Percentiles rank a stretch among this genome's conserved stretches.
phyloP scores from a whole-genome alignment of 2,329 filamentous ascomycete species.

The Alternaria hordeiaustralica region DNA sequence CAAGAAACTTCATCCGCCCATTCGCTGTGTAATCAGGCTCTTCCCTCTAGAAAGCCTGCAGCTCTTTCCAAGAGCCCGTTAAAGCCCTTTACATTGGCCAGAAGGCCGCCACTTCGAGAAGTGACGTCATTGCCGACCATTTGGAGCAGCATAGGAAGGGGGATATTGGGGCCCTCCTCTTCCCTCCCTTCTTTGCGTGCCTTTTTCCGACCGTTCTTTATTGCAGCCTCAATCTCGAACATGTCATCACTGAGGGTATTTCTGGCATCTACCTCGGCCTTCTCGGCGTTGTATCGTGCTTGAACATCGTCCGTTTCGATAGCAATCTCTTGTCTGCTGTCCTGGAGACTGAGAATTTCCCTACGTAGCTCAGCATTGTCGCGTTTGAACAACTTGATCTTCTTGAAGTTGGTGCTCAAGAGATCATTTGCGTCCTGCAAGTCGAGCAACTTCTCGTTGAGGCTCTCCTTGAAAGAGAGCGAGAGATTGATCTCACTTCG shows the following conservation, averaged over 20 bases:
- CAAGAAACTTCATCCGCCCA: constrained; percentile 3
- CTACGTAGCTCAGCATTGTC: constrained; percentile 55
- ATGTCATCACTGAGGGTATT: constrained; percentile 39
- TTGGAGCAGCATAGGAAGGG: constrained; percentile 41
- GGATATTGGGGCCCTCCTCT: constrained; percentile 41
- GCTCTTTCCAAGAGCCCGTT: constrained; percentile 44
- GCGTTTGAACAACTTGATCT: constrained; percentile 54
- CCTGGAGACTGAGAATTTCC: constrained; percentile 57
- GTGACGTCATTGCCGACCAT: constrained; percentile 37
- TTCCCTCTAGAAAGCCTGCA: constrained; percentile 46
- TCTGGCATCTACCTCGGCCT: constrained; percentile 30
- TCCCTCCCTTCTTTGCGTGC: constrained; percentile 39
- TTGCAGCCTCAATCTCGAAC: constrained; percentile 47
- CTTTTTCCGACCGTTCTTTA: constrained; percentile 41
- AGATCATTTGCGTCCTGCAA: constrained; percentile 61
- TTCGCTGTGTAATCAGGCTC: constrained; percentile 21
- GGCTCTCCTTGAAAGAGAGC: constrained; percentile 55
- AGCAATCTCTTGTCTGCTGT: constrained; percentile 57
- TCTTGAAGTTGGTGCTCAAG: constrained; percentile 54
- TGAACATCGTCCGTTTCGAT: constrained; percentile 58
- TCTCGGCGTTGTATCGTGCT: constrained; percentile 41
- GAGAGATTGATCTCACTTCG: constrained; percentile 56
- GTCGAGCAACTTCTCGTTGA: constrained; percentile 58
- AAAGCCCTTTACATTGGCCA: constrained; percentile 40
- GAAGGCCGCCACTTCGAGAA: constrained; percentile 39